Percentiles rank a stretch among this genome's conserved stretches.
Evolutionary conservation across 139 green algal genomes (phyloP).

Genomic region (Coelastrella sp.): DNA sequence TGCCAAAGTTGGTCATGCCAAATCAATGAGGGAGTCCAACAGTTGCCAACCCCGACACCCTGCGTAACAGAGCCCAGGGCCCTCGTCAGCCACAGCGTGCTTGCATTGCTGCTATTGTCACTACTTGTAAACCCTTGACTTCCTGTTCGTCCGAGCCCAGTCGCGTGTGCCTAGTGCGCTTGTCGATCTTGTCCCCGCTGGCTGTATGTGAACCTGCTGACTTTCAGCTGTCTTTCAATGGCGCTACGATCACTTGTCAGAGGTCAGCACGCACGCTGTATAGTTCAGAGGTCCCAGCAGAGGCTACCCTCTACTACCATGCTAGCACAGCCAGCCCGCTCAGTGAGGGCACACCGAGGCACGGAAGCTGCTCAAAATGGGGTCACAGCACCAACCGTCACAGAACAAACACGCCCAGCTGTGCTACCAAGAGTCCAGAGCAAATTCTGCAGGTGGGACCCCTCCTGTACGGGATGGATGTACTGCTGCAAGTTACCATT

Average conservation of each 20-base stretch:
- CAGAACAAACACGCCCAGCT: conserved; percentile 11
- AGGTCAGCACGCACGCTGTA: neutral
- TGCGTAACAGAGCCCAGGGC: no score
- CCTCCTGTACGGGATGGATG: neutral
- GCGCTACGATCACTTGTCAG: neutral
- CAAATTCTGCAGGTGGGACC: conserved; percentile 44
- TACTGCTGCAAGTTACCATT: neutral
- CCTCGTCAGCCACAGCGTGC: no score
- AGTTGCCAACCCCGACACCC: neutral
- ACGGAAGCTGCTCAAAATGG: neutral
- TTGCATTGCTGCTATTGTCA: no score
- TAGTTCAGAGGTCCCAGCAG: neutral
- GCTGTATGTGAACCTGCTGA: neutral
- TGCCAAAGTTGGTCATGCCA: neutral
- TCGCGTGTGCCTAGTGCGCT: neutral
- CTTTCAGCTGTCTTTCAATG: neutral
- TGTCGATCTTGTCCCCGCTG: neutral
- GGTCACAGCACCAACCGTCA: neutral
- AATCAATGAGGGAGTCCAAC: neutral
- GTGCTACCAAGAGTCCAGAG: conserved; percentile 19
- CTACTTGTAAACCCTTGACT: no score
- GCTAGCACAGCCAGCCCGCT: neutral
- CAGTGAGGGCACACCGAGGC: neutral
- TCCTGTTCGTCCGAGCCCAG: no score
- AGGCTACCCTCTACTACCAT: neutral